Conservation (phyloP, 352 stramenopile genomes). For the Globisporangium parvum region DNA sequence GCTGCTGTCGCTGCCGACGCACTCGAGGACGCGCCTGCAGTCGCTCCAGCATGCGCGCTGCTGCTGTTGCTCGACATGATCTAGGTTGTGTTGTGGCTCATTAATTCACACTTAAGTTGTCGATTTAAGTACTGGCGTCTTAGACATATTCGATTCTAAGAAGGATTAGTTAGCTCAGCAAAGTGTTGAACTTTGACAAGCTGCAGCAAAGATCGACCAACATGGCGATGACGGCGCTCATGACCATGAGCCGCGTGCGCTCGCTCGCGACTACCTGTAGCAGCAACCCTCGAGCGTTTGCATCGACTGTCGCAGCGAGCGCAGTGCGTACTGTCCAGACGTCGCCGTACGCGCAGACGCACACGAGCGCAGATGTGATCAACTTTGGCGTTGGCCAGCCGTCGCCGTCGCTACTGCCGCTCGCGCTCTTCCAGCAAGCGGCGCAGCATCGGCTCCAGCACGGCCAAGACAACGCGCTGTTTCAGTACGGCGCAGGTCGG, state of each 20-base stretch:
- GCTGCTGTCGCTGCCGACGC: background rate
- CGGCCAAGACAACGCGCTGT: conserved; percentile 43
- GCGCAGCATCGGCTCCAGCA: conserved; percentile 38
- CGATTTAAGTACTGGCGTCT: no score
- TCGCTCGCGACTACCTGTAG: background rate
- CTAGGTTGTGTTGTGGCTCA: no score
- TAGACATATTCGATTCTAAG: no score
- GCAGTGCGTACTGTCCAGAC: conserved; percentile 36
- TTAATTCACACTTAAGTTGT: no score
- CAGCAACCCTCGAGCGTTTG: background rate
- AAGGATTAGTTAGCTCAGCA: no score
- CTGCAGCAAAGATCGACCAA: no score
- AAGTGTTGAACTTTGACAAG: no score
- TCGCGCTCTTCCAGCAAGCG: conserved; percentile 53
- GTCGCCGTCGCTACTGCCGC: conserved; percentile 64
- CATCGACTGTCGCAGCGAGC: background rate
- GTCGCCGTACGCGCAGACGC: conserved; percentile 64
- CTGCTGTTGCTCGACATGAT: background rate
- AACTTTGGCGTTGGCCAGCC: conserved; percentile 87
- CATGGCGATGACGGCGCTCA: background rate
- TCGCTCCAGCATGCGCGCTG: no score
- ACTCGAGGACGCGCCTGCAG: background rate
- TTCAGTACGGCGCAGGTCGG: conserved; percentile 74
- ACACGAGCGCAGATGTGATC: conserved; percentile 51
- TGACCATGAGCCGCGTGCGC: background rate